A percentile compares a stretch with the other conserved stretches of the same genome.
Conservation (phyloP, 2,329 filamentous ascomycete species). For the Alternaria solani region DNA sequence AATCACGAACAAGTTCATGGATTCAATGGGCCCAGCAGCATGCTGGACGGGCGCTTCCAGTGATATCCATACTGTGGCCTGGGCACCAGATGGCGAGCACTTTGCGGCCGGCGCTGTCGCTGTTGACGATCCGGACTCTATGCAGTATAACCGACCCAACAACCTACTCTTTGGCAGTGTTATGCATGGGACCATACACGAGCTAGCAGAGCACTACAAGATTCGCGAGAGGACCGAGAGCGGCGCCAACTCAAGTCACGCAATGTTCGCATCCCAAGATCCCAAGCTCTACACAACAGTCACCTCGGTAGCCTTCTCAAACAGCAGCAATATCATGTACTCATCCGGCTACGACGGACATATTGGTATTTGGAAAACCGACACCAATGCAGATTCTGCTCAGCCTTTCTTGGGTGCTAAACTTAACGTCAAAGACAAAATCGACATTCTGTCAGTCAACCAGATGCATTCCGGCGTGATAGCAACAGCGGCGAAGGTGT, state of each 20-base stretch:
- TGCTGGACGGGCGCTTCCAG: slow-evolving; percentile 66
- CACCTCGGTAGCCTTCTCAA: slow-evolving; percentile 62
- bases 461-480: slow-evolving; percentile 36
- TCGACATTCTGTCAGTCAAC: slow-evolving; percentile 62
- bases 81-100: slow-evolving; percentile 61
- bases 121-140: slow-evolving; percentile 62
- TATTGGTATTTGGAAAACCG: slow-evolving; percentile 54
- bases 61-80: slow-evolving; percentile 65
- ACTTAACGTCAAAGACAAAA: slow-evolving; percentile 56
- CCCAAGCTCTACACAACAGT: slow-evolving; percentile 65
- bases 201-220: slow-evolving; percentile 63
- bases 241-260: slow-evolving; percentile 54
- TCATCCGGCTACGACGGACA: slow-evolving; percentile 65
- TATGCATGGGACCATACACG: slow-evolving; percentile 53
- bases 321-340: slow-evolving; percentile 56
- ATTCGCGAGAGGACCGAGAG: slow-evolving; percentile 50
- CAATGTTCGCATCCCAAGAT: slow-evolving; percentile 60
- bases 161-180: slow-evolving; percentile 65
- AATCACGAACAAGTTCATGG: slow-evolving; percentile 41
- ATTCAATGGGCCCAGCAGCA: slow-evolving; percentile 54
- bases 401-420: slow-evolving; percentile 30
- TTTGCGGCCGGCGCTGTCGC: slow-evolving; percentile 67
- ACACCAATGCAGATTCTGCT: slow-evolving; percentile 28
- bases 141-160: slow-evolving; percentile 67
- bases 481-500: slow-evolving; percentile 60